Base-by-base conservation (phyloP, 2,329 filamentous ascomycete genomes). In the Talaromyces sp. region DNA sequence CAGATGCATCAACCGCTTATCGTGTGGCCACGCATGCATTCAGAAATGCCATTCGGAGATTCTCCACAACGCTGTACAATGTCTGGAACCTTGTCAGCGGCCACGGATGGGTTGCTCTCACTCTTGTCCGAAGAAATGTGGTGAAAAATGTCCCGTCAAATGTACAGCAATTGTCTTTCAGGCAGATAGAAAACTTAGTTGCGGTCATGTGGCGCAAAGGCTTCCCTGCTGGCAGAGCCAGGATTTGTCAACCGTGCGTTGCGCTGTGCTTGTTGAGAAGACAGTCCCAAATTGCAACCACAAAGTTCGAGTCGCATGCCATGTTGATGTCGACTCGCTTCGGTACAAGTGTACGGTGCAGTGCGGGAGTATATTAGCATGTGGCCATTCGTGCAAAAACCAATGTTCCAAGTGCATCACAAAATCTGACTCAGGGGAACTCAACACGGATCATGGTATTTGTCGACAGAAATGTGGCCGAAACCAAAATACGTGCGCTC, bases 371-470 rank as follows among this genome's bases (percentile, higher is more conserved):
- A 48, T 71, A 0, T 77, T 87, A 0, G 33, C 73, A 0, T 92
- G 89, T 69, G 87, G 89, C 0, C 88, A 90, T 70, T 64, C 63
- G 0, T 91, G 88, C 72, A 77, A 70, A 5, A 77, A 75, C 2
- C 45, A 39, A 8, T 91, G 88, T 70, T 73, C 66, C 7, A 62
- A 67, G 0, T 91, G 88, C 73, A 80, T 78, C 3, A 70, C 60
- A 1, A 76, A 74, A 27, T 68, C 74, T 8, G 72, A 73, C 14
- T 62, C 65, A 0, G 77, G 73, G 2, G 56, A 70, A 0, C 65
- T 79, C n/a, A 52, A 67, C 0, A 68, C 72, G 4, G 71, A 80
- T 19, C 87, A 90, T 67, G 79, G 76, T 1, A 60, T 27, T 35
- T 76, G 73, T 58, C 59, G 62, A 11, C 77, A 82, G 50, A 66